Percentiles rank a stretch among this genome's conserved stretches.
These are phyloP conservation scores for Claviceps sp. DNA, from an alignment of 2,329 filamentous ascomycete species.

Conservation along the genomic window DNA sequence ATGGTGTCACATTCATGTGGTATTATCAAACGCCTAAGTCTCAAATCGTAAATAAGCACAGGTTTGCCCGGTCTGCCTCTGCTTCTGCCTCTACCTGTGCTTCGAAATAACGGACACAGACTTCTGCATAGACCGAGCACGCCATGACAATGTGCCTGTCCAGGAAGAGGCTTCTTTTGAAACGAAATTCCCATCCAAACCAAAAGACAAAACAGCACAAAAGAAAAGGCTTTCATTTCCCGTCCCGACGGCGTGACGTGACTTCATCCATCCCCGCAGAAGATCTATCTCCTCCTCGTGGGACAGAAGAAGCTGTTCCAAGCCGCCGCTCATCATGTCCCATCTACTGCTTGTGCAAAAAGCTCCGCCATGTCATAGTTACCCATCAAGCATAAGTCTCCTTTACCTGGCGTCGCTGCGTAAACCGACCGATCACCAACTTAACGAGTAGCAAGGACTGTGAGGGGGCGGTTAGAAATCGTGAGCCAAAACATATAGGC, in stretches of 20 bases:
- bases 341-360: neutral
- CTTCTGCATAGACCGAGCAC: neutral
- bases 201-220: conserved; percentile 12
- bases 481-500: neutral
- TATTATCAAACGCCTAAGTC: too few relatives aligned
- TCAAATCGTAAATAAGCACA: too few relatives aligned
- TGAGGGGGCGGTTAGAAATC: neutral
- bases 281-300: conserved; percentile 14
- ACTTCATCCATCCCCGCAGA: conserved; percentile 22
- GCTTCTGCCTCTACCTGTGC: too few relatives aligned
- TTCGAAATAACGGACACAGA: too few relatives aligned
- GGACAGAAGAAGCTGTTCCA: conserved; percentile 1
- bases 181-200: conserved; percentile 12
- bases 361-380: neutral
- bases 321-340: neutral
- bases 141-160: neutral
- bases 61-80: too few relatives aligned
- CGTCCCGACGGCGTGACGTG: conserved; percentile 17
- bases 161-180: neutral
- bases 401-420: neutral
- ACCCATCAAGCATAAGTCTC: neutral
- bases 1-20: too few relatives aligned
- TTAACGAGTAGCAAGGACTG: conserved; percentile 25
- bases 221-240: conserved; percentile 3
- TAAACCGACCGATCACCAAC: conserved; percentile 5